Evolutionary conservation across 2,329 filamentous ascomycete genomes (phyloP).

Genomic region (Gaeumannomyces tritici): DNA sequence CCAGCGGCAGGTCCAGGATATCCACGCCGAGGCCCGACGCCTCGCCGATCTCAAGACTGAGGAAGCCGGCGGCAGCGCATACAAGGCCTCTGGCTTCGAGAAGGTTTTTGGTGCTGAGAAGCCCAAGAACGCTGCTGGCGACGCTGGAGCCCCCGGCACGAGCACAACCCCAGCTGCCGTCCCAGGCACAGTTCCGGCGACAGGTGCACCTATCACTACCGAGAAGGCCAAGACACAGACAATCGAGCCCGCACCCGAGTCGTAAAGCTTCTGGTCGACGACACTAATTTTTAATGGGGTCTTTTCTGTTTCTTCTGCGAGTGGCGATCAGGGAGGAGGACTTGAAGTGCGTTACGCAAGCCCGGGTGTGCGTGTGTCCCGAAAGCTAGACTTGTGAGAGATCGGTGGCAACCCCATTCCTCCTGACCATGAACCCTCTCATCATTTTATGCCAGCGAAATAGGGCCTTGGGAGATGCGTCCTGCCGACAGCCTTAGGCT

Average conservation of each 20-base stretch:
- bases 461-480: too few relatives aligned
- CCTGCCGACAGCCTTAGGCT: not conserved
- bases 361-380: not conserved
- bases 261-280: not conserved
- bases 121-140: not conserved
- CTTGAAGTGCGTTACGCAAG: not conserved
- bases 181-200: constrained; percentile 1
- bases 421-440: not conserved
- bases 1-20: constrained; percentile 84
- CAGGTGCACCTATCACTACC: not conserved
- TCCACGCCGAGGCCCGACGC: constrained; percentile 82
- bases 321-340: not conserved
- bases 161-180: not conserved
- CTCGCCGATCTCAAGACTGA: constrained; percentile 80
- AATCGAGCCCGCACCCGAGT: not conserved
- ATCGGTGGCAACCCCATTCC: not conserved
- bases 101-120: constrained; percentile 39
- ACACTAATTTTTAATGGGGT: not conserved
- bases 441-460: not conserved
- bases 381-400: not conserved
- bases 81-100: constrained; percentile 49
- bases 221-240: constrained; percentile 4
- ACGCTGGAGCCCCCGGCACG: not conserved
- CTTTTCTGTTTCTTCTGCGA: not conserved
- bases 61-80: constrained; percentile 47